A percentile compares a stretch with the other conserved stretches of the same genome.
phyloP scores from a whole-genome alignment of 2,329 filamentous ascomycete genomes.

The Colletotrichum orbiculare region DNA sequence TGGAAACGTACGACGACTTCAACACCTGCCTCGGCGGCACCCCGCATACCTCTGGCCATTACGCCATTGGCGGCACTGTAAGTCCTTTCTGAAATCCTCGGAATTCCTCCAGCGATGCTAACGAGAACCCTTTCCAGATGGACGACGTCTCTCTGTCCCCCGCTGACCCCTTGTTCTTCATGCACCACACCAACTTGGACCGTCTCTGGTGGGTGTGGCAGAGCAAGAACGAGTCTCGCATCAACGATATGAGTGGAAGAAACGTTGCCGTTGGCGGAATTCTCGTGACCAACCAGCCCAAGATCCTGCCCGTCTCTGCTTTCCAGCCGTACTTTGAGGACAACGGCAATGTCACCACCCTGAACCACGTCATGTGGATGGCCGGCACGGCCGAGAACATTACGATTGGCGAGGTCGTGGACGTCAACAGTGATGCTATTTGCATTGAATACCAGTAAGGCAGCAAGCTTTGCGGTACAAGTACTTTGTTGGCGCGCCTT shows the following conservation, averaged over 20 bases:
- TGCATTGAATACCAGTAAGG: slow-evolving; percentile 12
- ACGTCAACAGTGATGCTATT: slow-evolving; percentile 25
- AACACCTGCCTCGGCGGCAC: slow-evolving; percentile 23
- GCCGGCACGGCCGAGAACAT: slow-evolving; percentile 24
- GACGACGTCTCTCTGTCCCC: slow-evolving; percentile 26
- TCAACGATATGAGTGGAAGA: slow-evolving; percentile 21
- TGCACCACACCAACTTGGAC: slow-evolving; percentile 29
- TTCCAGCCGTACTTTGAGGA: slow-evolving; percentile 29
- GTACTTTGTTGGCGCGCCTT: no score
- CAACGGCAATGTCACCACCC: slow-evolving; percentile 23
- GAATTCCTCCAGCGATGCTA: neutral
- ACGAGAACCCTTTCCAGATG: slow-evolving; percentile 3
- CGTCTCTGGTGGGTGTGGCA: slow-evolving; percentile 28
- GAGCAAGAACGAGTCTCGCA: slow-evolving; percentile 31
- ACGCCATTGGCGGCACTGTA: slow-evolving; percentile 28
- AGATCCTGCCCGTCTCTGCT: neutral
- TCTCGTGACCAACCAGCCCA: slow-evolving; percentile 5
- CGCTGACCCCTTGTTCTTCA: slow-evolving; percentile 22
- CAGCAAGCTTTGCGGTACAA: no score
- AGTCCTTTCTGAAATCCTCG: neutral
- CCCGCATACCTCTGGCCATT: slow-evolving; percentile 22
- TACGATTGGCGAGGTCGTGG: slow-evolving; percentile 29
- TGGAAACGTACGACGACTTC: slow-evolving; percentile 22
- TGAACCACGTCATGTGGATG: slow-evolving; percentile 25
- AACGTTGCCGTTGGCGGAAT: slow-evolving; percentile 16